phyloP scores from a whole-genome alignment of 2,329 filamentous ascomycete genomes.

The Didymella segeticola region DNA sequence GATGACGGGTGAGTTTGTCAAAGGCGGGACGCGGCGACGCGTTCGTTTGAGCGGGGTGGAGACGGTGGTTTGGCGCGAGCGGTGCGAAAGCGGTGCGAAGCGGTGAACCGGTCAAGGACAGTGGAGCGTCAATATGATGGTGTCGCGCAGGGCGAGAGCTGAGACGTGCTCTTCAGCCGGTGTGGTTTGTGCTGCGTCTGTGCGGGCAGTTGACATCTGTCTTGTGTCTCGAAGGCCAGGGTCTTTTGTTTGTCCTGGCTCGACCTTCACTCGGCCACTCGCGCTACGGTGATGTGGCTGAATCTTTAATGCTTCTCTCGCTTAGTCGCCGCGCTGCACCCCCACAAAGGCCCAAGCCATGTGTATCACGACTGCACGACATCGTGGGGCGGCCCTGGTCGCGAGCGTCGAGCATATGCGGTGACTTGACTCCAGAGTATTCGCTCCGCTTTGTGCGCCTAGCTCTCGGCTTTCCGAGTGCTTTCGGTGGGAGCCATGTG shows the following conservation, averaged over 20 bases:
- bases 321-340: slow-evolving; percentile 9
- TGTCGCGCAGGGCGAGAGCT: slow-evolving; percentile 2
- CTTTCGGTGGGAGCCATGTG: slow-evolving; percentile 13
- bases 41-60: slow-evolving; percentile 20
- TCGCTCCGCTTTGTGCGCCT: slow-evolving; percentile 15
- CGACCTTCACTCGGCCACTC: slow-evolving; percentile 6
- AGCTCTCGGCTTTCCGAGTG: slow-evolving; percentile 9
- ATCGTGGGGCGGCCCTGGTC: slow-evolving; percentile 23
- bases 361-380: slow-evolving; percentile 26
- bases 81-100: slow-evolving; percentile 14
- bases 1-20: slow-evolving; percentile 10
- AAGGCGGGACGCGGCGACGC: slow-evolving; percentile 25
- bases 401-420: slow-evolving; percentile 16
- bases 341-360: slow-evolving; percentile 11
- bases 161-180: slow-evolving; percentile 16
- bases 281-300: slow-evolving; percentile 13
- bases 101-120: slow-evolving; percentile 10
- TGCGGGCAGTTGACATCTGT: slow-evolving; percentile 27
- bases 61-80: slow-evolving; percentile 10
- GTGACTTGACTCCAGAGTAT: slow-evolving; percentile 12
- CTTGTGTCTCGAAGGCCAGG: no score
- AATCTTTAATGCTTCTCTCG: slow-evolving; percentile 4
- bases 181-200: slow-evolving; percentile 15
- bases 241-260: slow-evolving; percentile 6
- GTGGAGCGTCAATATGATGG: slow-evolving; percentile 8